Percentiles rank a stretch among this genome's conserved stretches.
phyloP scores from a whole-genome alignment of 805 yeast genomes.

The Candida montana region DNA sequence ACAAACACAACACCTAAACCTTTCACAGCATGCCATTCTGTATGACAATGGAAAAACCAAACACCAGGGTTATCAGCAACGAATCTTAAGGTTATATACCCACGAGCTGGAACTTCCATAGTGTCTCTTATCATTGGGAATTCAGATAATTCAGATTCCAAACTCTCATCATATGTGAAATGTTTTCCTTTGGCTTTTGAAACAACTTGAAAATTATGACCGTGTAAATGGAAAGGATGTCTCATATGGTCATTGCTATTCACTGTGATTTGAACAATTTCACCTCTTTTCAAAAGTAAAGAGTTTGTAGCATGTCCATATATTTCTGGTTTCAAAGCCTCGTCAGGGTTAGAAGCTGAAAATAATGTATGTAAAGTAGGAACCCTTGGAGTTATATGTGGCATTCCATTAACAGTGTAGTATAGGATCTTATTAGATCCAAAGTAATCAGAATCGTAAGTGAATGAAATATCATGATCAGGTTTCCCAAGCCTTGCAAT shows the following conservation, averaged over 20 bases:
- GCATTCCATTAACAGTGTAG: conserved; percentile 62
- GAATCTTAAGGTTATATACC: conserved; percentile 63
- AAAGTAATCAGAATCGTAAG: conserved; percentile 54
- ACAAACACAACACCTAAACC: conserved; percentile 69
- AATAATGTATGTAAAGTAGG: conserved; percentile 65
- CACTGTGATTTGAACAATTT: conserved; percentile 67
- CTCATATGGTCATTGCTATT: conserved; percentile 75
- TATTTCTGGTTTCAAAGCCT: conserved; percentile 48
- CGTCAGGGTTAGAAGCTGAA: conserved; percentile 40
- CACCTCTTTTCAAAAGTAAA: conserved; percentile 52
- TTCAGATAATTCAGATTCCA: conserved; percentile 35
- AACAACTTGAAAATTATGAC: conserved; percentile 59
- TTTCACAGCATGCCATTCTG: conserved; percentile 80
- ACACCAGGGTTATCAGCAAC: conserved; percentile 85
- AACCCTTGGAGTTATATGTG: conserved; percentile 61
- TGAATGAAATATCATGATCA: conserved; percentile 49
- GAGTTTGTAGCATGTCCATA: conserved; percentile 71
- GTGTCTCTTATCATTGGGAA: conserved; percentile 68
- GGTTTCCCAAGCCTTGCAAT: conserved; percentile 42
- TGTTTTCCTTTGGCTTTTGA: conserved; percentile 40
- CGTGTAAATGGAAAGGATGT: conserved; percentile 77
- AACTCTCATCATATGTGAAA: conserved; percentile 9
- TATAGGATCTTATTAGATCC: conserved; percentile 58
- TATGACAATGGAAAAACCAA: conserved; percentile 92
- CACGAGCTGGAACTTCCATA: conserved; percentile 59